Evolutionary conservation across 768 basidiomycete genomes (phyloP), one percentile per base, ranked within the genome.

Genomic region (Boletus huronensis): DNA sequence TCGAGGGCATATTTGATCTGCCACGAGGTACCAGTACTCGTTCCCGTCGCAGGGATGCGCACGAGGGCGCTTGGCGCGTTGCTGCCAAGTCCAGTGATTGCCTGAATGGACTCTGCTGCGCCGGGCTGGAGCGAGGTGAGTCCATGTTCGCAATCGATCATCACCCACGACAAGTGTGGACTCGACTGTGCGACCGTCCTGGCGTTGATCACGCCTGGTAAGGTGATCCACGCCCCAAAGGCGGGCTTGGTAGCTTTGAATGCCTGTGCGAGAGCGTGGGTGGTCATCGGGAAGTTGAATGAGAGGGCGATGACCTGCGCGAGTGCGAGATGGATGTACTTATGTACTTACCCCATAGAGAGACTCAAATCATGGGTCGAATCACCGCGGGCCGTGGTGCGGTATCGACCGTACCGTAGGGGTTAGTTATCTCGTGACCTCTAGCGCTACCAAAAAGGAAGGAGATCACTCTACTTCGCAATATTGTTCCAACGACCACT

Each of bases 1-100:
- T 88, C 86, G 29, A 88, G 75, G 1, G 81, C 85, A 55, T 82
- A 76, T 70, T 88, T 88, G 70, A 88, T 85, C 66, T 87, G 85
- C 84, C 85, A 87, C 52, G 76, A 75, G 3, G 82, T 82, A 57
- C 80, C 79, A 0, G 72, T 71, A 26, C 77, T 79, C 26, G 76
- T 63, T 0, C 84, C 85, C 2, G 85, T 87, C 8, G 84, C 84
- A 7, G 86, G 82, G 45, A 87, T 80, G 26, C 86, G 70, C 6
- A 88, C 80, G 36, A 88, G 59, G 10, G 79, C 72, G 59, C 80
- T 85, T 0, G 82, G 81, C 2, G 77, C 78, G 29, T 61, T 58
- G 2, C 64, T 62, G 3, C 73, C 72, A 1, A 81, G 70, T 9
- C 76, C 76, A 2, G 80, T 71, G 36, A 87, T 81, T 1, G 81